Percentiles rank a stretch among this genome's conserved stretches.
phyloP scores from a whole-genome alignment of 768 basidiomycete species.

The Leucosporidium scottii region DNA sequence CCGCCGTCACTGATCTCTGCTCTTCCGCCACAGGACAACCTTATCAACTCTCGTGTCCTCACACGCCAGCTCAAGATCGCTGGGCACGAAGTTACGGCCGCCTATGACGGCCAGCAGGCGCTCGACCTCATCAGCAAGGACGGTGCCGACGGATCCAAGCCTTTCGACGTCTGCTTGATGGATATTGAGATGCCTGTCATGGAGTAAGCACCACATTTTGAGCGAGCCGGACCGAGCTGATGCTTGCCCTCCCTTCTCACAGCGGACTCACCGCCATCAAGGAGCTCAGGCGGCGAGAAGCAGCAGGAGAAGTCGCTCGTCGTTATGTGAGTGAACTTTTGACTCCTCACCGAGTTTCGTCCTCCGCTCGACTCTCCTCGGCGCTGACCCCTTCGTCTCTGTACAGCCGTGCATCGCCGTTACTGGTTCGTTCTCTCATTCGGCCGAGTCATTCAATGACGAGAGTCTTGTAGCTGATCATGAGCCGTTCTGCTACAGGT shows the following conservation, averaged over 20 bases:
- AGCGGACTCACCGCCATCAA: neutral
- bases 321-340: slow-evolving; percentile 25
- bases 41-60: slow-evolving; percentile 31
- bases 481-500: neutral
- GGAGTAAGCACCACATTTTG: neutral
- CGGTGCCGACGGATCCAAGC: neutral
- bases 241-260: neutral
- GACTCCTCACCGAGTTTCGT: too few species aligned
- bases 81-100: slow-evolving; percentile 21
- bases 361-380: too few species aligned
- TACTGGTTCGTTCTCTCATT: slow-evolving; percentile 9
- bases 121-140: slow-evolving; percentile 14
- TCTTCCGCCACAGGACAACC: slow-evolving; percentile 18
- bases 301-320: neutral
- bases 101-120: slow-evolving; percentile 22
- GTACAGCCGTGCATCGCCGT: slow-evolving; percentile 18
- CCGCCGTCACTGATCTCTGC: neutral
- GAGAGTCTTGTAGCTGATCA: neutral
- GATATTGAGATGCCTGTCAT: slow-evolving; percentile 13
- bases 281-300: neutral
- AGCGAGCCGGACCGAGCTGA: neutral
- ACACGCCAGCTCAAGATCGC: slow-evolving; percentile 26
- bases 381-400: neutral
- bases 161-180: slow-evolving; percentile 6
- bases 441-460: too few species aligned